Base-by-base conservation (phyloP, 495 filamentous ascomycete genomes). In the Penicillium samsonianum region DNA sequence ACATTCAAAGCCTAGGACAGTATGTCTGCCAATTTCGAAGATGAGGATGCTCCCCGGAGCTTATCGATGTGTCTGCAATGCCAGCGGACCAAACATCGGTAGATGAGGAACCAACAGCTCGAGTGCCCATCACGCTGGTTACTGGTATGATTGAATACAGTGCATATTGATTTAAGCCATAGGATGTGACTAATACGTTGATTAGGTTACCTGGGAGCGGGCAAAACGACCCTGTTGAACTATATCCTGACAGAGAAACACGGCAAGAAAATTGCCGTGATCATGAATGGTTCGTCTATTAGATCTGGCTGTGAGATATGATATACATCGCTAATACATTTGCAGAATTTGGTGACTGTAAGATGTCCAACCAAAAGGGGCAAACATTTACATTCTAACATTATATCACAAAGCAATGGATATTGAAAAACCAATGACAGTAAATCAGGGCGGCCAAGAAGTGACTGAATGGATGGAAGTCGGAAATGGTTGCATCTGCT, bases 401-500 rank as follows among this genome's bases (percentile, higher is more conserved):
- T 58, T n/a, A 55, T 19, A 42, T 17, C 25, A 53, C 42, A 28
- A 57, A 96, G 92, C 91, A 58, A 79, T 88, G 65, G 93, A 96
- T 68, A 96, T 98, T 62, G 93, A 98, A 67, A 96, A 96, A 68
- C 88, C 90, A 41, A 77, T 98, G 56, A 96, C 91, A 6, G 82
- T 97, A 61, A 92, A 88, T 67, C 84, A 92, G 69, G 88, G 85
- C 60, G 91, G 90, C 49, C 84, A 92, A 59, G 82, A 92, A 71
- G 89, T 92, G 3, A 88, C 94, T 63, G 92, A 96, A 75, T 97
- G 93, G 93, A 84, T 98, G 46, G 90, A 96, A 61, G 85, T 98
- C 47, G 91, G 89, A 43, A 98, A 98, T 65, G 94, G 94, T 57
- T 98, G 94, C 77, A 92, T 98, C 63, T 98, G 94, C 76, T 98